Evolutionary conservation across 306 rosid species (phyloP).

Genomic region (Lupinus albus): DNA sequence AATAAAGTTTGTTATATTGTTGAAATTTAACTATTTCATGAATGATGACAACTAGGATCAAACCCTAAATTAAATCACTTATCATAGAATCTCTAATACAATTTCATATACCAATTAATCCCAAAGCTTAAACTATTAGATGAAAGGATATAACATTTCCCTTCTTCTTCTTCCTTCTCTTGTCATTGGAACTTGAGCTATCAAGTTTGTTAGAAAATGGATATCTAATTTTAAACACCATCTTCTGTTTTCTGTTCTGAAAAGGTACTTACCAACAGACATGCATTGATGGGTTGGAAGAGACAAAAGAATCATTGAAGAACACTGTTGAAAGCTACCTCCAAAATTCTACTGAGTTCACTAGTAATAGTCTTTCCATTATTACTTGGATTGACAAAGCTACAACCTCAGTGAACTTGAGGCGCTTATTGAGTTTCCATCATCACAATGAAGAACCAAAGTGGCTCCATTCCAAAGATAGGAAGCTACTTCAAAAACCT

Average conservation of each 20-base stretch:
- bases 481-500: conserved; percentile 33
- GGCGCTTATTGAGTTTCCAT: conserved; percentile 37
- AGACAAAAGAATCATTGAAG: conserved; percentile 18
- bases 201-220: too few relatives aligned
- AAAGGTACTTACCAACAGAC: conserved; percentile 52
- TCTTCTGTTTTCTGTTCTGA: neutral
- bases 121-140: too few relatives aligned
- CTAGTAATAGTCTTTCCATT: conserved; percentile 83
- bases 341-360: conserved; percentile 61
- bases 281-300: conserved; percentile 56
- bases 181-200: too few relatives aligned
- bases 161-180: too few relatives aligned
- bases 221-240: too few relatives aligned
- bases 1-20: too few relatives aligned
- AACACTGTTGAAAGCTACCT: conserved; percentile 28
- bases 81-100: too few relatives aligned
- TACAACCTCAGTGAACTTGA: conserved; percentile 36
- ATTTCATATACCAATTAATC: too few relatives aligned
- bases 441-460: neutral
- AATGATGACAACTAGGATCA: too few relatives aligned
- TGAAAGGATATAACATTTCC: too few relatives aligned
- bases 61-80: too few relatives aligned
- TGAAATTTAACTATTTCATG: too few relatives aligned
- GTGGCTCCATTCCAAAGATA: conserved; percentile 41
- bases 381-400: conserved; percentile 56